Evolutionary conservation across 1,139 yeast species (phyloP), one percentile per base, ranked within the genome.

Genomic region (Geotrichum aggregatum): DNA sequence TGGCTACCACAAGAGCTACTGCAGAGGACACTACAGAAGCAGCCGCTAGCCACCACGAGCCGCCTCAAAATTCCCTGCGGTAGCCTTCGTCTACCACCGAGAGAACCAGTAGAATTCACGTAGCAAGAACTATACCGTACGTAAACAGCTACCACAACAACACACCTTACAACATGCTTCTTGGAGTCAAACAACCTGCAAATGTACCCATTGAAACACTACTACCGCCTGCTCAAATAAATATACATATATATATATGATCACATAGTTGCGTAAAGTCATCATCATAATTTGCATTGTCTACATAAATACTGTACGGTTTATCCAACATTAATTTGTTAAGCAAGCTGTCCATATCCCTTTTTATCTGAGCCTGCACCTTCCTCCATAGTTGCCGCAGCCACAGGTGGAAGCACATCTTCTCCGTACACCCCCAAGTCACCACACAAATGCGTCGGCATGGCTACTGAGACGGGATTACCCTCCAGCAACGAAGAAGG

Each of bases 371-470:
- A 13, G 14, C n/a, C 34, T 3, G 5, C 34, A 13, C n/a, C 34
- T 14, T 30, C 34, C 6, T 13, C 11, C 6, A 5, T 14, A 30
- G 34, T 13, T 13, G 34, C 11, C 26, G 14, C 41, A 8, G 24
- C 24, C 3, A 36, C 41, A 18, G 41, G 41, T 3, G 41, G 41
- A 2, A 36, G 41, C 41, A 36, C 26, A 10, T 19, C 41, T 26
- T 14, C 41, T 3, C 41, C 41, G 21, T 19, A 13, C 3, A 10
- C 34, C 19, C 21, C 47, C 14, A 39, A 28, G 1, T 53, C 51
- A 1, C 50, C 56, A 38, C 54, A 36, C 16, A 53, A 28, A 36
- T 53, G 53, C 2, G 56, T 50, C 3, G 56, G 56, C 50, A 53
- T 52, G 14, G 44, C 48, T 8, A 40, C 50, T 13, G 47, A 44